Conservation (phyloP, 768 basidiomycete genomes). For the Cubamyces lactineus region DNA sequence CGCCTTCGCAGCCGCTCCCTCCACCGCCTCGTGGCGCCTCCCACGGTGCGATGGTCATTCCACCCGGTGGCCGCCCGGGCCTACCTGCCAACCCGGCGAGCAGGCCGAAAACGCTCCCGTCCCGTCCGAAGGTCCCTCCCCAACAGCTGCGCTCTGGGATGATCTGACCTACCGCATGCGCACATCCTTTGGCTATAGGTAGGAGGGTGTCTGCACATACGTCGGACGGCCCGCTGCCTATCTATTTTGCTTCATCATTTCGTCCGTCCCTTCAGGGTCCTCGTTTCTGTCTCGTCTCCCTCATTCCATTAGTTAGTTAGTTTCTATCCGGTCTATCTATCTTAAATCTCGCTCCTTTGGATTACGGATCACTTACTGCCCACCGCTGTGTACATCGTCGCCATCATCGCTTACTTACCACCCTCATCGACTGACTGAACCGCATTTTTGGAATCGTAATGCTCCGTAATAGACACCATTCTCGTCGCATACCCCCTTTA, state of each 20-base stretch:
- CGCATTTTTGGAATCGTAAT: slow-evolving; percentile 3
- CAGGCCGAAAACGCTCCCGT: slow-evolving; percentile 13
- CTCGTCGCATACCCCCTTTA: not conserved
- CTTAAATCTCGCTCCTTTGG: slow-evolving; percentile 21
- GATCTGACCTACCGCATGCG: slow-evolving; percentile 6
- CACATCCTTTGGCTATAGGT: not conserved
- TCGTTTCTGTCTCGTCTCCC: not conserved
- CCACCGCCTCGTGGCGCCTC: slow-evolving; percentile 17
- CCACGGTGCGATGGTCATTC: not conserved
- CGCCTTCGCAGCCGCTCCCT: slow-evolving; percentile 14
- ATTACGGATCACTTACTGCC: slow-evolving; percentile 6
- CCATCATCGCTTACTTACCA: not conserved
- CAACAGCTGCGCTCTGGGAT: slow-evolving; percentile 26
- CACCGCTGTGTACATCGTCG: slow-evolving; percentile 15
- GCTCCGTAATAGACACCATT: slow-evolving; percentile 15
- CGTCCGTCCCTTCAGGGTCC: not conserved
- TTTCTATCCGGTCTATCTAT: slow-evolving; percentile 14
- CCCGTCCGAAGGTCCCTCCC: slow-evolving; percentile 21
- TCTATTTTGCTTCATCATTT: slow-evolving; percentile 13
- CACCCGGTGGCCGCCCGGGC: slow-evolving; percentile 3
- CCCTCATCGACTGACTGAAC: not conserved
- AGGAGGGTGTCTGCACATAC: not conserved
- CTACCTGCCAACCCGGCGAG: slow-evolving; percentile 19
- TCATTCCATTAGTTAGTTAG: slow-evolving; percentile 7
- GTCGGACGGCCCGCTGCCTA: slow-evolving; percentile 2